Evolutionary conservation across 1,284 basidiomycete species (phyloP).

Genomic region (Austroboletus novae-zelandiae): DNA sequence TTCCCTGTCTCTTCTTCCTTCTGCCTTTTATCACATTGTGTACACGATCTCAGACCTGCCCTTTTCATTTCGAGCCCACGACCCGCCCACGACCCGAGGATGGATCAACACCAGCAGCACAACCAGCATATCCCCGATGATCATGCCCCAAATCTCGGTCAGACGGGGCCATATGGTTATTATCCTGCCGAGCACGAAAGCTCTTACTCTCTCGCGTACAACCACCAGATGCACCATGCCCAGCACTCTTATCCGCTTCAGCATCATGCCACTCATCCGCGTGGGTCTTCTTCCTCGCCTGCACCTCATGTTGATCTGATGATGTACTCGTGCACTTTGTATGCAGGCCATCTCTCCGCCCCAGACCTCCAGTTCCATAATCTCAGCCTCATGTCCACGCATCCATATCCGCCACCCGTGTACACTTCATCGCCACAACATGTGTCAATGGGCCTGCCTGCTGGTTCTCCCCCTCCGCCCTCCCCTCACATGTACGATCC

Average conservation of each 20-base stretch:
- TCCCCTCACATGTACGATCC: constrained; percentile 78
- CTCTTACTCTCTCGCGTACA: constrained; percentile 42
- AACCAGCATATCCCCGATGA: constrained; percentile 42
- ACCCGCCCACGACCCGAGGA: constrained; percentile 35
- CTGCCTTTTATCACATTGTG: constrained; percentile 32
- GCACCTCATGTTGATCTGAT: constrained; percentile 54
- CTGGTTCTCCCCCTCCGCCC: constrained; percentile 62
- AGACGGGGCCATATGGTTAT: constrained; percentile 36
- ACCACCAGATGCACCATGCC: constrained; percentile 35
- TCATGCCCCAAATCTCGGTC: constrained; percentile 38
- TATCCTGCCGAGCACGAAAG: constrained; percentile 41
- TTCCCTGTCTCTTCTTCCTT: constrained; percentile 28
- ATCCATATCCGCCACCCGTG: constrained; percentile 45
- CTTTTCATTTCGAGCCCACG: constrained; percentile 37
- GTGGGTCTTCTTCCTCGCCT: constrained; percentile 51
- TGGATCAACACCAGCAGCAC: constrained; percentile 42
- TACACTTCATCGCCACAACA: constrained; percentile 52
- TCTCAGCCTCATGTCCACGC: constrained; percentile 49
- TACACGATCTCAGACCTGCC: constrained; percentile 30
- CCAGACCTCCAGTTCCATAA: constrained; percentile 54
- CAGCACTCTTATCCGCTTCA: constrained; percentile 42
- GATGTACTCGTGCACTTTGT: constrained; percentile 47
- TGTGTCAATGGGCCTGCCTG: constrained; percentile 49
- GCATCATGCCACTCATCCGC: constrained; percentile 45
- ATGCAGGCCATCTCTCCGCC: constrained; percentile 54